Evolutionary conservation across 192 early-diverging fungal species (phyloP), one percentile per base, ranked within the genome.

Genomic region (Paraglomus occultum): DNA sequence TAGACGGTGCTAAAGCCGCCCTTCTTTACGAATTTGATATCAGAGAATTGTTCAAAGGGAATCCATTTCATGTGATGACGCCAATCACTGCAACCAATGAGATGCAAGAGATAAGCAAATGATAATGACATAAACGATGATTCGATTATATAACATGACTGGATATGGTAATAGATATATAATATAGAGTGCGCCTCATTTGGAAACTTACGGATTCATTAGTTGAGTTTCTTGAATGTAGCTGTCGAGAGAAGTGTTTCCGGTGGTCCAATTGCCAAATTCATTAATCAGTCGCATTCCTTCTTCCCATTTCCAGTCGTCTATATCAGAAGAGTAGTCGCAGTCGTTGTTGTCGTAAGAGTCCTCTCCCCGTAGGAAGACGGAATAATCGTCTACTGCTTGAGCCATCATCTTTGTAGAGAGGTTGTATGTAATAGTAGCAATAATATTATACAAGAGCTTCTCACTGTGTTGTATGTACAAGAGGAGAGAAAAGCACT

Each of bases 291-390:
- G 49, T 22, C 64, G 64, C 17, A 66, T 23, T 40, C 64, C 40
- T 66, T 66, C 64, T 51, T 66, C 64, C 64, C 64, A 66, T 66
- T 66, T 47, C 64, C 64, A 66, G 51, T 66, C 64, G 14, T 66
- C 64, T 22, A 51, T 47, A 8, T 63, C 61, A 63, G 31, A 3
- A 1, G 31, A 31, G 31, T 3, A 31, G 31, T 31, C 31, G 31
- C 31, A 31, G 31, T 31, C 31, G 3, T 31, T 31, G 3, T 31
- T 31, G 31, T 31, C 31, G 31, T 31, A n/a, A n/a, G n/a, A n/a
- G n/a, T n/a, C n/a, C 31, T 31, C 31, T 31, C 31, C 31, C 31
- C 31, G 31, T 2, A 31, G 31, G 31, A 31, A 31, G 31, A 31
- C 3, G 31, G 31, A 31, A 31, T 2, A 31, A 31, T 31, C 31